Evolutionary conservation across 768 basidiomycete genomes (phyloP).

Genomic region (Suillus subaureus): DNA sequence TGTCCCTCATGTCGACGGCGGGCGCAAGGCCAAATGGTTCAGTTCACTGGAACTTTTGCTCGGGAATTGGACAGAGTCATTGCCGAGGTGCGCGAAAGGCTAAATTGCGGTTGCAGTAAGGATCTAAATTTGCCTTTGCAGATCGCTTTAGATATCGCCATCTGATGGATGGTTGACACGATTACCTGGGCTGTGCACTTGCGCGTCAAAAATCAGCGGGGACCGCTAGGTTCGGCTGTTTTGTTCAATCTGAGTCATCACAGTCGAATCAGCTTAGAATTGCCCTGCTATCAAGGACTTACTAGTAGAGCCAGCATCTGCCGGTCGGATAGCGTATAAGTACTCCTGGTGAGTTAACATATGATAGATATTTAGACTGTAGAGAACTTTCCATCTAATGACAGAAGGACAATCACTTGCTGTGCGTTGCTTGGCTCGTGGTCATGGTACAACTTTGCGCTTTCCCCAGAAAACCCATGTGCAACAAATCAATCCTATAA

Average conservation of each 20-base stretch:
- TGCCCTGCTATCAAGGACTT: neutral
- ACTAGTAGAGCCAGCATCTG: neutral
- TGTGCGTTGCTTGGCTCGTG: neutral
- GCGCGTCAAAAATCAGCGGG: neutral
- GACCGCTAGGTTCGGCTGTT: neutral
- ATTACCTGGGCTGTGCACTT: neutral
- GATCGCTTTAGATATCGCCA: neutral
- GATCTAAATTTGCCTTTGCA: neutral
- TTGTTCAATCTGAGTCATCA: neutral
- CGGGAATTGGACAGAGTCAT: slow-evolving; percentile 23
- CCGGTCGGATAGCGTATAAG: neutral
- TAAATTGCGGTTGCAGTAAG: neutral
- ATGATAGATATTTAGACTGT: neutral
- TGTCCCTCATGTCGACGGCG: slow-evolving; percentile 24
- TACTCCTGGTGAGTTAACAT: neutral
- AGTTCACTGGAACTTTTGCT: slow-evolving; percentile 27
- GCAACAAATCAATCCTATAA: neutral
- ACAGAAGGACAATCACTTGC: neutral
- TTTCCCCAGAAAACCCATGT: neutral
- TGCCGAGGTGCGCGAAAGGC: slow-evolving; percentile 19
- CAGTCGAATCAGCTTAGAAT: neutral
- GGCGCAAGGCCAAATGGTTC: slow-evolving; percentile 21
- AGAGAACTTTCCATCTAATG: neutral
- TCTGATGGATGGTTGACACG: neutral
- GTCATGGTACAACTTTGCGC: neutral